Percentiles rank a stretch among this genome's conserved stretches.
phyloP scores from a whole-genome alignment of 1,284 basidiomycete species.

The Earliella scabrosa region DNA sequence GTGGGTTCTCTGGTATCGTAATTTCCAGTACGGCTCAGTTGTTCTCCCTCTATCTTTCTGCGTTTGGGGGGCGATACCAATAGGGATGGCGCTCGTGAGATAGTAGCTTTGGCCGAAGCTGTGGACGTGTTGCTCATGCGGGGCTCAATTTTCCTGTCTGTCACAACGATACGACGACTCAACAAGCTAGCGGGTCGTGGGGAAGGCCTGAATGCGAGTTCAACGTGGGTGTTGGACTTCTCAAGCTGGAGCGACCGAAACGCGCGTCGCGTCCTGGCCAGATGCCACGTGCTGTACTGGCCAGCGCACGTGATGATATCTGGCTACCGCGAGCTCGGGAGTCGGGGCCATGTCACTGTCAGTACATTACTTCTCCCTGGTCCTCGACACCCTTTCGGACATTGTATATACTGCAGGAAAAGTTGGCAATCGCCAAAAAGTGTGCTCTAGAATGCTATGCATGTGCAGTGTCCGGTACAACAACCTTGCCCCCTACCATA shows the following conservation, averaged over 20 bases:
- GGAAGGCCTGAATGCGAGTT: too few relatives aligned
- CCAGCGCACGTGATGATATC: background rate
- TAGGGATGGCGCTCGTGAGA: conserved; percentile 14
- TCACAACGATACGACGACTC: background rate
- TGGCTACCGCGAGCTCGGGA: too few relatives aligned
- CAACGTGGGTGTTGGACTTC: too few relatives aligned
- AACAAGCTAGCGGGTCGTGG: too few relatives aligned
- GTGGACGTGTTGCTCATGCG: conserved; percentile 20
- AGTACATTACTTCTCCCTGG: too few relatives aligned
- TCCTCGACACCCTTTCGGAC: too few relatives aligned
- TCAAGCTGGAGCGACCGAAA: background rate
- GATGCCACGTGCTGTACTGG: background rate
- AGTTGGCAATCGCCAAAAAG: too few relatives aligned
- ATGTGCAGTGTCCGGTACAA: conserved; percentile 2
- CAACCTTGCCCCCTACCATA: conserved; percentile 7
- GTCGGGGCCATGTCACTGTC: too few relatives aligned
- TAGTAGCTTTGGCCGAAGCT: conserved; percentile 2
- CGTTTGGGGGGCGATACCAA: conserved; percentile 20
- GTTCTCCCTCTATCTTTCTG: background rate
- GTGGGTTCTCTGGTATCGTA: background rate
- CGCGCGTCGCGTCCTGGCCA: background rate
- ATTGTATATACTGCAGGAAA: too few relatives aligned
- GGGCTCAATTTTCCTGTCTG: background rate
- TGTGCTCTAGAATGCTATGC: too few relatives aligned
- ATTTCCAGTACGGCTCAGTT: background rate